Evolutionary conservation across 768 basidiomycete species (phyloP).

Genomic region (Gymnopilus dilepis): DNA sequence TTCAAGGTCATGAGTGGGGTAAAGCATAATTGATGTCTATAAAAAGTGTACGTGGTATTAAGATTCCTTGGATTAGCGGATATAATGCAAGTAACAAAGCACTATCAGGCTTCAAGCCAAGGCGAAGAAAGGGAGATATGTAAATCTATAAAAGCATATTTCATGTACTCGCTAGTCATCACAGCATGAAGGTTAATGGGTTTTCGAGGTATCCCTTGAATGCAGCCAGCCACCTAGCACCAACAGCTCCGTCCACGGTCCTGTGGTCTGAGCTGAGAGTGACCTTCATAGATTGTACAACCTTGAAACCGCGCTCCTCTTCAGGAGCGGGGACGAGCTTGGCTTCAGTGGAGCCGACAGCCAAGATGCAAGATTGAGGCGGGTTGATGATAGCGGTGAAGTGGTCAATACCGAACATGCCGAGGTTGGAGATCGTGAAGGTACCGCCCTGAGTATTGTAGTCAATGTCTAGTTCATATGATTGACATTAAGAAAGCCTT

Average conservation of each 20-base stretch:
- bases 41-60: conserved; percentile 2
- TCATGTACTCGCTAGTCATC: conserved; percentile 28
- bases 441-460: conserved; percentile 76
- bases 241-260: conserved; percentile 95
- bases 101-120: conserved; percentile 3
- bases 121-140: neutral
- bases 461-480: neutral
- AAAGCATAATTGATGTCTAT: neutral
- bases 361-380: conserved; percentile 97
- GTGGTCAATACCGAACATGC: conserved; percentile 95
- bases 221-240: conserved; percentile 88
- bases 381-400: conserved; percentile 99
- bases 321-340: conserved; percentile 86
- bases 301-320: conserved; percentile 95
- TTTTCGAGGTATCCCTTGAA: conserved; percentile 98
- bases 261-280: conserved; percentile 96
- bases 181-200: conserved; percentile 96
- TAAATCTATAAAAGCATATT: conserved; percentile 17
- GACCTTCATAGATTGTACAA: conserved; percentile 90
- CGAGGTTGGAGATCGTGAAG: conserved; percentile 98
- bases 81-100: conserved; percentile 5
- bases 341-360: conserved; percentile 87
- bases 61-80: neutral
- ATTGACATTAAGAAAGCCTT: conserved; percentile 16
- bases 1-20: neutral